Evolutionary conservation across 768 basidiomycete genomes (phyloP).

Genomic region (Rhodotorula sphaerocarpa): DNA sequence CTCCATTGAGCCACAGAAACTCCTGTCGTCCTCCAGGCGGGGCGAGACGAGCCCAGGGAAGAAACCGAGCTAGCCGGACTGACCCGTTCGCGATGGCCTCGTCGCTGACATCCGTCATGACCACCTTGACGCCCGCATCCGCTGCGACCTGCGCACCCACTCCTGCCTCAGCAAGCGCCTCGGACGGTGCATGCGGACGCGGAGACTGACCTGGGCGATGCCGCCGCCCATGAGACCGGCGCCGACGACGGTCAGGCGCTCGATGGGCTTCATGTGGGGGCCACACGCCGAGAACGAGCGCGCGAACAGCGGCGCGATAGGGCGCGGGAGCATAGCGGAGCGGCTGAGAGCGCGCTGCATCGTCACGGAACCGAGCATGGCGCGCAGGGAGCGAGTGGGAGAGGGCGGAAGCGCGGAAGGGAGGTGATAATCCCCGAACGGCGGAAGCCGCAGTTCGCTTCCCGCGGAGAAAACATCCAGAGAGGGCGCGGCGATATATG

Average conservation of each 20-base stretch:
- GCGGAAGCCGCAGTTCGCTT: no score
- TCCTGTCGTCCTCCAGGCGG: no score
- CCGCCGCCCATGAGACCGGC: slow-evolving; percentile 45
- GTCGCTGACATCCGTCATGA: slow-evolving; percentile 29
- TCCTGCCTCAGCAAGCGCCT: no score
- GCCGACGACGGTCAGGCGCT: slow-evolving; percentile 46
- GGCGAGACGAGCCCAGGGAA: no score
- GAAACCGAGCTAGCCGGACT: not conserved
- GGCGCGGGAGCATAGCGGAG: not conserved
- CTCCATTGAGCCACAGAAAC: not conserved
- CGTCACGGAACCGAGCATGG: no score
- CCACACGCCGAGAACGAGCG: not conserved
- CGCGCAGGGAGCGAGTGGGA: no score
- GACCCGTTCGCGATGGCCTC: slow-evolving; percentile 31
- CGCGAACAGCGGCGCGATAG: not conserved
- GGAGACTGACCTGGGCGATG: slow-evolving; percentile 44
- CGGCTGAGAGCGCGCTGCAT: not conserved
- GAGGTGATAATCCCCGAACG: no score
- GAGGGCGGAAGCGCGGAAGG: no score
- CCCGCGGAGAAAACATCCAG: no score
- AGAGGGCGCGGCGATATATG: no score
- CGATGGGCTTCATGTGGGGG: slow-evolving; percentile 25
- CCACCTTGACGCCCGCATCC: slow-evolving; percentile 45
- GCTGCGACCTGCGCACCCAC: slow-evolving; percentile 38
- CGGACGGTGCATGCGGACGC: no score